phyloP scores from a whole-genome alignment of 1,139 yeast genomes.

The Yamadazyma taylorii region DNA sequence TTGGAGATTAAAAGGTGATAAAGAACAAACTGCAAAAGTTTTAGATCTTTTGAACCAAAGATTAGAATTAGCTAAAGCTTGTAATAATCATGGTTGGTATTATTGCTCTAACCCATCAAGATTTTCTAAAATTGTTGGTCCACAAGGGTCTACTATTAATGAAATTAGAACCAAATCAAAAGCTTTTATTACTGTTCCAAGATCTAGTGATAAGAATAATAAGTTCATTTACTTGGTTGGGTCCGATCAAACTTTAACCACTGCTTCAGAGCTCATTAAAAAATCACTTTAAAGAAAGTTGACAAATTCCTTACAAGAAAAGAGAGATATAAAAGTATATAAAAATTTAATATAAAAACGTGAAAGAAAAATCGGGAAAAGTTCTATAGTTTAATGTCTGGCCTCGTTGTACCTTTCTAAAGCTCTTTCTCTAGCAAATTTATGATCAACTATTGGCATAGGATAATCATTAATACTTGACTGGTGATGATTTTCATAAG shows the following conservation, averaged over 20 bases:
- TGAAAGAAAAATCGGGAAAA: no score
- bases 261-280: slow-evolving; percentile 30
- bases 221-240: slow-evolving; percentile 34
- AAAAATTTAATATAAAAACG: slow-evolving; percentile 11
- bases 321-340: not conserved
- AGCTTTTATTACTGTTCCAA: slow-evolving; percentile 65
- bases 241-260: slow-evolving; percentile 28
- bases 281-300: slow-evolving; percentile 9
- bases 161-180: slow-evolving; percentile 60
- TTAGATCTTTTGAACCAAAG: slow-evolving; percentile 35
- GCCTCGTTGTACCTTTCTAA: slow-evolving; percentile 38
- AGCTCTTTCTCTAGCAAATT: slow-evolving; percentile 35
- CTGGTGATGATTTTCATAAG: slow-evolving; percentile 24
- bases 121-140: slow-evolving; percentile 70
- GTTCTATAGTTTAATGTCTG: slow-evolving; percentile 10
- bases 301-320: not conserved
- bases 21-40: slow-evolving; percentile 39
- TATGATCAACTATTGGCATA: slow-evolving; percentile 41
- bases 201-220: slow-evolving; percentile 46
- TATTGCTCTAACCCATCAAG: slow-evolving; percentile 32
- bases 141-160: slow-evolving; percentile 70
- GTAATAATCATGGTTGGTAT: slow-evolving; percentile 39
- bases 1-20: slow-evolving; percentile 62
- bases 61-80: slow-evolving; percentile 34
- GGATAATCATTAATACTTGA: slow-evolving; percentile 38